Evolutionary conservation across 371 early-diverging fungal genomes (phyloP).

Genomic region (Mortierella sp.): DNA sequence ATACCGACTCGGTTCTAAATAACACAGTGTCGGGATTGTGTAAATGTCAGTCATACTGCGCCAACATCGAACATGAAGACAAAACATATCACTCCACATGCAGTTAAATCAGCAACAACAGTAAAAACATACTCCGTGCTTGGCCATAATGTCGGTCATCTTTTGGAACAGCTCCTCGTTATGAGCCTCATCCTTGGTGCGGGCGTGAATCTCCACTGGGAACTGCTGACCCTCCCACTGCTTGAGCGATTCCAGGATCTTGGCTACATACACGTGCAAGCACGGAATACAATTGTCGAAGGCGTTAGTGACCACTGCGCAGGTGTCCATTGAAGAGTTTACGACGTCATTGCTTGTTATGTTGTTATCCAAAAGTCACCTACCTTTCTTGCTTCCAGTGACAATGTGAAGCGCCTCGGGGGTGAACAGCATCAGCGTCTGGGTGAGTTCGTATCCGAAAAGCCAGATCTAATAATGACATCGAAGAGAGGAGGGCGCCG

Average conservation of each 20-base stretch:
- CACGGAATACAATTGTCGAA: not conserved
- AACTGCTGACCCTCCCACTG: constrained; percentile 64
- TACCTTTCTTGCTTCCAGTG: constrained; percentile 72
- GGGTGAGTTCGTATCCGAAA: constrained; percentile 94
- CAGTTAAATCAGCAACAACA: not conserved
- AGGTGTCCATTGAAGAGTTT: not conserved
- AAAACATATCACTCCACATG: not conserved
- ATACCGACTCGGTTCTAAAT: constrained; percentile 81
- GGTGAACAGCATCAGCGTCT: constrained; percentile 87
- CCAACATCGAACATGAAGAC: not conserved
- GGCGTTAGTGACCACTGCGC: not conserved
- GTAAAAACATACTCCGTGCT: constrained; percentile 42
- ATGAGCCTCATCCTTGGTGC: constrained; percentile 80
- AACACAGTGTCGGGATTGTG: not conserved
- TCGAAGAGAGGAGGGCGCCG: not conserved
- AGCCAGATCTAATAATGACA: constrained; percentile 85
- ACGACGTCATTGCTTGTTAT: not conserved
- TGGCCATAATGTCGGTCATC: constrained; percentile 65
- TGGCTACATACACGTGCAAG: constrained; percentile 29
- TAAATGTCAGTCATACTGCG: not conserved
- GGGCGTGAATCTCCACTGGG: constrained; percentile 80
- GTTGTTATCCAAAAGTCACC: not conserved
- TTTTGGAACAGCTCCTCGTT: constrained; percentile 72
- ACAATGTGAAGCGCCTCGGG: constrained; percentile 83
- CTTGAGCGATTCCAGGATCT: constrained; percentile 65